Evolutionary conservation across 306 rosid species (phyloP), one percentile per base, ranked within the genome.

Genomic region (Alnus glutinosa): DNA sequence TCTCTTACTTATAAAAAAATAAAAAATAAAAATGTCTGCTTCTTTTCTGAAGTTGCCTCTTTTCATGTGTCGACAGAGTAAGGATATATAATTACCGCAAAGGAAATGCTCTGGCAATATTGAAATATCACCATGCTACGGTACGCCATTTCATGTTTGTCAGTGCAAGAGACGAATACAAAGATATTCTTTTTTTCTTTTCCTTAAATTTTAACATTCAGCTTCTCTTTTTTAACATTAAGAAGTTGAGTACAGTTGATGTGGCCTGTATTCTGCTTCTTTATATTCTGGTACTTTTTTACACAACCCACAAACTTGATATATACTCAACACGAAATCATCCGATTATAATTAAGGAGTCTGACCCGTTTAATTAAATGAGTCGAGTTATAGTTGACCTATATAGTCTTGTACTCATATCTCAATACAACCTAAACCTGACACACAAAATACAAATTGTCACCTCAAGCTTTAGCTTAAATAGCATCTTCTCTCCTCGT

Each of bases 71-170:
- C 88, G 79, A 77, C 91, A 95, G 98, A 86, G 83, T 90, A 83
- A 84, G 98, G 89, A 80, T 95, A 79, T 91, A 90, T 78, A 89
- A 92, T 78, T 92, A 91, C 73, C 88, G 85, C 77, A 95, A 93
- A 79, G 98, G 97, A 82, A 93, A 80, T 78, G 85, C 98, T 79
- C 86, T 95, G 75, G 98, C 98, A 34, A 83, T 90, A 81, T 83
- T 95, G 79, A 95, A 90, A 88, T 95, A 95, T 87, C 98, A 95
- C 80, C 96, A 86, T 75, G 89, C 90, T 76, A 89, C 92, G 83
- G 98, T 92, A 86, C 54, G 86, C 69, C 34, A 71, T 64, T 79
- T 81, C 74, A 50, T 73, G 68, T 66, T 72, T 88, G 48, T 18
- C 18, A 57, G 69, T 37, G 52, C 59, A 68, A 74, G 68, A 78